A percentile compares a stretch with the other conserved stretches of the same genome.
These are phyloP conservation scores for Fusarium fracticaudum DNA, from an alignment of 2,329 filamentous ascomycete species.

Conservation along the genomic window DNA sequence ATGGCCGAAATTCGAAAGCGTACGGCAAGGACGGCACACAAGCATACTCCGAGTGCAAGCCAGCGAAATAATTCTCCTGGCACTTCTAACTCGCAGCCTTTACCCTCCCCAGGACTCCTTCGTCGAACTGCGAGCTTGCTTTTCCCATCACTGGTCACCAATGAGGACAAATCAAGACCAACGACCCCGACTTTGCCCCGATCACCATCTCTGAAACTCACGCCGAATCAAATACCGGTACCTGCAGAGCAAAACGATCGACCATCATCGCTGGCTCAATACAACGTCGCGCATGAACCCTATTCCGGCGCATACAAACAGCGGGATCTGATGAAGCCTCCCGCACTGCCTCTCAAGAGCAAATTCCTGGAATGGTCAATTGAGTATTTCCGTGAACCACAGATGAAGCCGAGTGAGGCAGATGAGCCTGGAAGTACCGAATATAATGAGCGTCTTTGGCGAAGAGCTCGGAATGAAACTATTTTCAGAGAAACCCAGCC, in stretches of 20 bases:
- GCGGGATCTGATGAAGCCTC: slow-evolving; percentile 66
- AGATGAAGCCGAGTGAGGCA: slow-evolving; percentile 96
- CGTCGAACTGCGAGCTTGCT: slow-evolving; percentile 72
- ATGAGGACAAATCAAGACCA: slow-evolving; percentile 56
- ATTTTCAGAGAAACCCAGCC: slow-evolving; percentile 94
- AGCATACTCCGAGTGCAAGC: slow-evolving; percentile 52
- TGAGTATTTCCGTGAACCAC: slow-evolving; percentile 96
- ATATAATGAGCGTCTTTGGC: slow-evolving; percentile 95
- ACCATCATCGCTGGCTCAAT: slow-evolving; percentile 68
- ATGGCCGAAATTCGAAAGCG: slow-evolving; percentile 77
- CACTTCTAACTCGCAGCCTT: slow-evolving; percentile 52
- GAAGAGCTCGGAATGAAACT: slow-evolving; percentile 88
- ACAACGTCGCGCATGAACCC: slow-evolving; percentile 80
- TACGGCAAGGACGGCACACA: slow-evolving; percentile 58
- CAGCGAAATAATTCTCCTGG: slow-evolving; percentile 57
- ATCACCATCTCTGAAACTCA: slow-evolving; percentile 50
- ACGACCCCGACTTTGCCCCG: slow-evolving; percentile 42
- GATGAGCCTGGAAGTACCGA: slow-evolving; percentile 96
- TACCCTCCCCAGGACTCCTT: slow-evolving; percentile 66
- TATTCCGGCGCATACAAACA: slow-evolving; percentile 79
- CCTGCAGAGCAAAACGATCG: slow-evolving; percentile 81
- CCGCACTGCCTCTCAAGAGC: slow-evolving; percentile 79
- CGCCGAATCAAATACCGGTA: slow-evolving; percentile 54
- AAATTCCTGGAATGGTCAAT: slow-evolving; percentile 95
- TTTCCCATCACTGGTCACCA: slow-evolving; percentile 66